Evolutionary conservation across 2,329 filamentous ascomycete species (phyloP).

Genomic region (Penicillium sumatraense): DNA sequence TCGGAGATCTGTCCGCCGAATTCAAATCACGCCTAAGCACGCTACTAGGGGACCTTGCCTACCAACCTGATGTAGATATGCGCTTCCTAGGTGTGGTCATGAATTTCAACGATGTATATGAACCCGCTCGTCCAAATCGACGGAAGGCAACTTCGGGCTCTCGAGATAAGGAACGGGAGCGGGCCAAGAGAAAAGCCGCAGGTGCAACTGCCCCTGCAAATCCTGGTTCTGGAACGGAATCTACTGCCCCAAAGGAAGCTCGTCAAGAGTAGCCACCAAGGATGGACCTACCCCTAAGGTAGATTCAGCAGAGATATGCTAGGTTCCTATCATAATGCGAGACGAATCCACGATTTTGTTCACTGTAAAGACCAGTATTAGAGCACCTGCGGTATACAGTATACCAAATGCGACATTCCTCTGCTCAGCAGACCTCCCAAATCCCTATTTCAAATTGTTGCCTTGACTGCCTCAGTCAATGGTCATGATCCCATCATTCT

Average conservation of each 20-base stretch:
- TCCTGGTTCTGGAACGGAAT: constrained; percentile 24
- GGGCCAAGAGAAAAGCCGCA: constrained; percentile 31
- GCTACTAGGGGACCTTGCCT: constrained; percentile 84
- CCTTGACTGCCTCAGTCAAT: background rate
- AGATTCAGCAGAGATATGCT: background rate
- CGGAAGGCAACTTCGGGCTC: constrained; percentile 33
- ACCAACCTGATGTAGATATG: constrained; percentile 94
- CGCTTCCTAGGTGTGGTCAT: constrained; percentile 94
- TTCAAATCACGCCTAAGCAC: constrained; percentile 80
- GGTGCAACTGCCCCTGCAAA: constrained; percentile 17
- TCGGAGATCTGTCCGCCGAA: constrained; percentile 72
- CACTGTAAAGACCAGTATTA: no score
- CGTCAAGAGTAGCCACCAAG: constrained; percentile 1
- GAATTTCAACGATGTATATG: constrained; percentile 99
- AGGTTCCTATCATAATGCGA: constrained; percentile 15
- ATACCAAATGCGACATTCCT: no score
- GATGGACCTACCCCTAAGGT: background rate
- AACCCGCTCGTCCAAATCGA: constrained; percentile 68
- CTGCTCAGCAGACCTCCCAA: no score
- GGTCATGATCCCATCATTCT: no score
- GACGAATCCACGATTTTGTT: constrained; percentile 15
- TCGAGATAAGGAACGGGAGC: constrained; percentile 37
- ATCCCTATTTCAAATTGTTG: no score
- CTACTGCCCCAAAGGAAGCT: constrained; percentile 24
- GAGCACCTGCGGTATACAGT: no score